These are phyloP conservation scores for Sporothrix mexicana DNA, from an alignment of 2,329 filamentous ascomycete genomes.

Conservation along the genomic window DNA sequence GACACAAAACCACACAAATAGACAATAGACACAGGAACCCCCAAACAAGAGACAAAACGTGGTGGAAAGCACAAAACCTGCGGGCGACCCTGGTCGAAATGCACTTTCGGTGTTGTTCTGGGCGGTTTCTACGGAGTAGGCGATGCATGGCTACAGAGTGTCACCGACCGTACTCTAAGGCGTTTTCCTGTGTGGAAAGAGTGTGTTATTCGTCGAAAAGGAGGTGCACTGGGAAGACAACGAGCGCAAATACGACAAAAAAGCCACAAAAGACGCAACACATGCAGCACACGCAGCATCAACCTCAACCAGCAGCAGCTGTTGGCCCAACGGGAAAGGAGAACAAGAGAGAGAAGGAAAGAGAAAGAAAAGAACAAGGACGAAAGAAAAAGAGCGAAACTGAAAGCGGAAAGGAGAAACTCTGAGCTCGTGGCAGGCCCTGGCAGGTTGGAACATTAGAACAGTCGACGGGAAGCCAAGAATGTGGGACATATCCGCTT, in stretches of 20 bases:
- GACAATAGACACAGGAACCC: no score
- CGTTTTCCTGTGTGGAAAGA: no score
- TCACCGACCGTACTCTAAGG: background rate
- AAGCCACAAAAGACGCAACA: background rate
- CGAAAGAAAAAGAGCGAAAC: background rate
- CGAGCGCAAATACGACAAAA: background rate
- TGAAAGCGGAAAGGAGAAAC: background rate
- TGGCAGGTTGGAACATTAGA: no score
- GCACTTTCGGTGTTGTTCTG: background rate
- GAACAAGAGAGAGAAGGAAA: background rate
- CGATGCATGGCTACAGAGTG: background rate
- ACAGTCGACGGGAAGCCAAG: background rate
- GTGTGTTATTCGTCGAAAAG: background rate
- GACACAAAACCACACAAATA: no score
- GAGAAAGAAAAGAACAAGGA: background rate
- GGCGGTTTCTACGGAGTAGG: background rate
- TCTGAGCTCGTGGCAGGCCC: background rate
- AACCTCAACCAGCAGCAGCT: background rate
- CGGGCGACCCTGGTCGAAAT: background rate
- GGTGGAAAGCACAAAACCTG: background rate
- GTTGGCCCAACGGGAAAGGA: slow-evolving; percentile 1
- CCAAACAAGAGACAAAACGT: background rate
- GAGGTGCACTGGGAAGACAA: background rate
- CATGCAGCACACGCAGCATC: background rate
- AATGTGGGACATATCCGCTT: background rate